Base-by-base conservation (phyloP, 148 eudicot genomes). In the Dianthus caryophyllus region DNA sequence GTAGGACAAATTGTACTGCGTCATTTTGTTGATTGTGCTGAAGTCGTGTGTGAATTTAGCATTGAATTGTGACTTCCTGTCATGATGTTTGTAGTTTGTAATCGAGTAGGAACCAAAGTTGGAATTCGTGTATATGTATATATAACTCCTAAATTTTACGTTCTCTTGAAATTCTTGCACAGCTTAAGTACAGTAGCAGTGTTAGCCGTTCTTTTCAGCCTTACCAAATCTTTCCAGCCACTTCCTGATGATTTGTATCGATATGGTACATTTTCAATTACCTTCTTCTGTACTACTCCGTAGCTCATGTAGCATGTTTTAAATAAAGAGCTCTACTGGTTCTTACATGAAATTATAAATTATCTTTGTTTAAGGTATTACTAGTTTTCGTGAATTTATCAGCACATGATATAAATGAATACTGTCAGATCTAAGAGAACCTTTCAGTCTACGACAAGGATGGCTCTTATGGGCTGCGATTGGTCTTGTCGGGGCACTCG, bases 381-480 rank as follows among this genome's bases (percentile, higher is more conserved):
- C 48, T 27, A 0, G 38, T 60, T 50, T 67, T 73, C 1, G 61
- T 71, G 47, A 61, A 29, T 67, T 22, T 50, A 22, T 72, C 47
- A 65, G 64, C 30, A 20, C 20, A 46, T 73, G 24, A 57, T 26
- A 54, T 70, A 49, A 66, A 25, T 67, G 36, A 41, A 67, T 66
- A 76, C 33, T 80, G 50, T 63, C 85, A 94, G 99, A 90, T 83
- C 63, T 76, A 75, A 86, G 72, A 78, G 85, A 90, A 39, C 99
- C 99, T 27, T 88, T 94, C 69, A 80, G 81, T 78, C 87, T 88
- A 30, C 82, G 80, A 67, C 86, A 72, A 78, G 97, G 99, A n/a
- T 94, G 99, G 99, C 82, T 94, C 21, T 69, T 90, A 78, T 90
- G 97, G 97, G 99, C 97, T 41, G 99, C 80, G 64, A 80, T 90